Base-by-base conservation (phyloP, 352 stramenopile species). In the Pythium sp. region DNA sequence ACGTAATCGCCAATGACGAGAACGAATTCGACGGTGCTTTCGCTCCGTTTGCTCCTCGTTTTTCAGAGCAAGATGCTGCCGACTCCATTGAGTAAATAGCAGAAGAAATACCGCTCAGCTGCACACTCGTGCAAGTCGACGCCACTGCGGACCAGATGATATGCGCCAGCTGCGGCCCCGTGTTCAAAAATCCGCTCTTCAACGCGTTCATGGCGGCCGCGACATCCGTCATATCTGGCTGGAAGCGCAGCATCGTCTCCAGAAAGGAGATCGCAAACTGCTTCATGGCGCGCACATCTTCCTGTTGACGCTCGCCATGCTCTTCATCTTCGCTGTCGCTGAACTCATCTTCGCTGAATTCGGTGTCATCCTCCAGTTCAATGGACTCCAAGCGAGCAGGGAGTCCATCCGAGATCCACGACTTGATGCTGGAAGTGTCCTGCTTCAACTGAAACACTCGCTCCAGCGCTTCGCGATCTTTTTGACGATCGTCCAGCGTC, bases 81-180 rank as follows among this genome's bases (percentile, higher is more conserved):
- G 72, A 67, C 59, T 89, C 75, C 0, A 87, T 62, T 18, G 77
- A 82, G 53, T 81, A 89, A 22, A 93, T 85, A 1, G 83, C 83
- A 14, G 81, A 84, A 1, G 85, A 93, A 26, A 93, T 85, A 5
- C 83, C 82, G 32, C 83, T 93, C 8, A 91, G 69, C 55, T 93
- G 85, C 32, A 78, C 78, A 53, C 75, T 93, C 34, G 76, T 77
- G 46, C 83, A 85, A 1, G 83, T 93, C 11, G 81, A 85, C 38
- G 82, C 74, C 6, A 93, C 80, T 0, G 85, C 77, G 5, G 80
- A 91, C 85, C 85, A 93, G 58, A 93, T 92, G 18, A 93, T 79
- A 65, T 93, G 85, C 1, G 85, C 77, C 8, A 92, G 66, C 62
- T 93, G 83, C 12, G 85, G 81, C 7, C 83, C 85, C 0, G 80